Conservation (phyloP, 2,329 filamentous ascomycete species). For the Aspergillus quadrilineatus region DNA sequence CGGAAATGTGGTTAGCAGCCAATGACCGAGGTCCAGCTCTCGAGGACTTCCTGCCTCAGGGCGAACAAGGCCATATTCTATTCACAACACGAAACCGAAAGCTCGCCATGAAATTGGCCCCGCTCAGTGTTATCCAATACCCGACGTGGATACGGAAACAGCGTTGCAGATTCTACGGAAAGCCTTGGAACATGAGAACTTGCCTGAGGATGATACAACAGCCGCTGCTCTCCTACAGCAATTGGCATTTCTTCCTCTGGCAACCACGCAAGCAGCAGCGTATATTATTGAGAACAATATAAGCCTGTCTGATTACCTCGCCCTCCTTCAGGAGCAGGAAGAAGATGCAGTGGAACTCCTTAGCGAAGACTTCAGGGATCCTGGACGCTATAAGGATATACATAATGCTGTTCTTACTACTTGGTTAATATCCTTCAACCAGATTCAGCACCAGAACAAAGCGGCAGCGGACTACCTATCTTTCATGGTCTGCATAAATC, state of each 20-base stretch:
- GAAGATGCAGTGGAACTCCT: background rate
- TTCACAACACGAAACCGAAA: constrained; percentile 29
- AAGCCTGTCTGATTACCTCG: background rate
- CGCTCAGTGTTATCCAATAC: background rate
- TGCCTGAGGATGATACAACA: constrained; percentile 11
- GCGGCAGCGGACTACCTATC: constrained; percentile 18
- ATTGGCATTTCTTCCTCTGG: constrained; percentile 28
- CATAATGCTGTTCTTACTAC: constrained; percentile 13
- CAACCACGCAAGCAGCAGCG: constrained; percentile 26
- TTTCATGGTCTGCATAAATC: constrained; percentile 15
- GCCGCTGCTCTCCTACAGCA: constrained; percentile 16
- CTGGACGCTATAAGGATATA: constrained; percentile 6
- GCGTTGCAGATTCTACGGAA: background rate
- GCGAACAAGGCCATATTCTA: constrained; percentile 23
- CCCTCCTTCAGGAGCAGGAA: constrained; percentile 13
- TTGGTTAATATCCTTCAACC: constrained; percentile 15
- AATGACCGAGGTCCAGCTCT: background rate
- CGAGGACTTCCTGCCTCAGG: constrained; percentile 19
- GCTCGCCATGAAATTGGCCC: constrained; percentile 18
- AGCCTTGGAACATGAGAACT: background rate
- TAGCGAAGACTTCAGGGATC: constrained; percentile 10
- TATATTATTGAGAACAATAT: constrained; percentile 21
- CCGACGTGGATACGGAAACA: background rate
- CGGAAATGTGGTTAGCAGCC: background rate
- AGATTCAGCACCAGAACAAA: constrained; percentile 15